phyloP scores from a whole-genome alignment of 306 rosid genomes.

The Abrus pulchellus region DNA sequence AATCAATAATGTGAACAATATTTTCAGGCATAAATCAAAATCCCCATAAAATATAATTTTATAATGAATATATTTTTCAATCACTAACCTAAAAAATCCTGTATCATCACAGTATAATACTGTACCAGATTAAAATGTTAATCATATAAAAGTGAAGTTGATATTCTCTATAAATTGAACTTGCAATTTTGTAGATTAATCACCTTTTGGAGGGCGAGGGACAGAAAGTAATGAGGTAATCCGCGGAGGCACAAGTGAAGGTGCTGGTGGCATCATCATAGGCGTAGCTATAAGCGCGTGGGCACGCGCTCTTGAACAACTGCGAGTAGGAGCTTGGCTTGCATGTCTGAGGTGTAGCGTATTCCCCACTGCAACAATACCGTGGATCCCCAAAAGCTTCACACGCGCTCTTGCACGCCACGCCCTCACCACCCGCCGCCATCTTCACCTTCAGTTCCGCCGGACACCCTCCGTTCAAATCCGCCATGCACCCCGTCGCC shows the following conservation, averaged over 20 bases:
- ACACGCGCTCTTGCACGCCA: slow-evolving; percentile 86
- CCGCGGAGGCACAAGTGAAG: slow-evolving; percentile 72
- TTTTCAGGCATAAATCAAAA: too few species aligned
- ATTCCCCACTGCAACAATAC: slow-evolving; percentile 82
- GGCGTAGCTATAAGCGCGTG: slow-evolving; percentile 82
- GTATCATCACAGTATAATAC: too few species aligned
- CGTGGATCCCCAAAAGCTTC: slow-evolving; percentile 74
- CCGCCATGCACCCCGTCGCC: slow-evolving; percentile 62
- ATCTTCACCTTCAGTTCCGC: slow-evolving; percentile 58
- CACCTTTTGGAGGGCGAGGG: slow-evolving; percentile 57
- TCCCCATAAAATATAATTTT: too few species aligned
- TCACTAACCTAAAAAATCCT: too few species aligned
- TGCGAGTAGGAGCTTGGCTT: slow-evolving; percentile 65
- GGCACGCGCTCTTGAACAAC: slow-evolving; percentile 73
- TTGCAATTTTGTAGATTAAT: too few species aligned
- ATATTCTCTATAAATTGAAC: too few species aligned
- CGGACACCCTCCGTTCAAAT: slow-evolving; percentile 73
- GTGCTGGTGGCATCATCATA: slow-evolving; percentile 83
- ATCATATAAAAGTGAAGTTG: too few species aligned
- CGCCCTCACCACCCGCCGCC: slow-evolving; percentile 42
- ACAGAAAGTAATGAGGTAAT: slow-evolving; percentile 74
- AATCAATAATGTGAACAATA: too few species aligned
- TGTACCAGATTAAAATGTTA: too few species aligned
- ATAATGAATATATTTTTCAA: too few species aligned
- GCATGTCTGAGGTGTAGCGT: slow-evolving; percentile 65